phyloP scores from a whole-genome alignment of 768 basidiomycete species.

The Psilocybe sp. region DNA sequence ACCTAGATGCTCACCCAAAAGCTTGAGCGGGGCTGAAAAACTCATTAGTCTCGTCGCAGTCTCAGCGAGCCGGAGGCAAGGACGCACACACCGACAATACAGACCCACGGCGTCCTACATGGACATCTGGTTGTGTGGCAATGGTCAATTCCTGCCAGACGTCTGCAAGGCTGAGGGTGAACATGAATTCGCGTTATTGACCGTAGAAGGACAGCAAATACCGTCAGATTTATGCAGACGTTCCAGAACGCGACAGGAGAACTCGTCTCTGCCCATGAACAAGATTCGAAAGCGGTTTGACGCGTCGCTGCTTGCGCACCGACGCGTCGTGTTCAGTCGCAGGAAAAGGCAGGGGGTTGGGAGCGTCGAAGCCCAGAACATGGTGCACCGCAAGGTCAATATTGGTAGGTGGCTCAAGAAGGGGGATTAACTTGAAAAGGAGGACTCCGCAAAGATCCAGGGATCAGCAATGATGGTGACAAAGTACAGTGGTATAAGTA shows the following conservation, averaged over 20 bases:
- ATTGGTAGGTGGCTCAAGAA: no score
- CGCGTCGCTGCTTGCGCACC: not conserved
- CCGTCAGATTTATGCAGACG: conserved; percentile 64
- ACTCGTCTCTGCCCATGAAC: conserved; percentile 87
- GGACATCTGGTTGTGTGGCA: conserved; percentile 69
- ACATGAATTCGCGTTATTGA: conserved; percentile 10
- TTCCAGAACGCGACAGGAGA: conserved; percentile 73
- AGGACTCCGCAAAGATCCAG: no score
- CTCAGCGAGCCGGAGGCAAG: not conserved
- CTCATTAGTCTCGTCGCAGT: not conserved
- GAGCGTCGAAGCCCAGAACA: no score
- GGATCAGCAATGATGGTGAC: no score
- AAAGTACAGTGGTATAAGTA: no score
- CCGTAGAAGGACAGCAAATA: conserved; percentile 37
- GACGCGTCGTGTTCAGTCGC: no score
- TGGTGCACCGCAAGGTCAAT: no score
- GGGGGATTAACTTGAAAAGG: no score
- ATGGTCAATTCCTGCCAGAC: conserved; percentile 71
- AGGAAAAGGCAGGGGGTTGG: no score
- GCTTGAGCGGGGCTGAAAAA: conserved; percentile 65
- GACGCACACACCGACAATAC: conserved; percentile 50
- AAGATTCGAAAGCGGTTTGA: conserved; percentile 61
- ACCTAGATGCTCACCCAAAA: conserved; percentile 47
- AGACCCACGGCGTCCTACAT: conserved; percentile 59
- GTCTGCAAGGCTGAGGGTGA: conserved; percentile 43